Conservation (phyloP, 495 filamentous ascomycete species). For the Neurospora intermedia region DNA sequence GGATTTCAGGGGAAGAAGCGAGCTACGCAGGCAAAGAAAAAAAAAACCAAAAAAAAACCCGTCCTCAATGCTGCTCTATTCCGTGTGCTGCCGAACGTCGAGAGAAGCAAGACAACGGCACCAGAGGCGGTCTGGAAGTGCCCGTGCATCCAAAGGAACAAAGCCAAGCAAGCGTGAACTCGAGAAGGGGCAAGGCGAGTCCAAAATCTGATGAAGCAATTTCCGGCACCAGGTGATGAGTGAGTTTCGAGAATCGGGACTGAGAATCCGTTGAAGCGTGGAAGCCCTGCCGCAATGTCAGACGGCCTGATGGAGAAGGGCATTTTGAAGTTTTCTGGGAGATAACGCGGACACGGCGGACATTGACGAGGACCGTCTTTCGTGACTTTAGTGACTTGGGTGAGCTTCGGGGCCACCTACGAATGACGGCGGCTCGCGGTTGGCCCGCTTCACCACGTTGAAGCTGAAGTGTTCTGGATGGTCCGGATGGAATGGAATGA, state of each 20-base stretch:
- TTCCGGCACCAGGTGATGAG: background rate
- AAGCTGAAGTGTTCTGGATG: background rate
- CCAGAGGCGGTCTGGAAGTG: background rate
- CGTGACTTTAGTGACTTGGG: background rate
- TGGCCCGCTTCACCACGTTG: background rate
- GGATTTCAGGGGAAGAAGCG: background rate
- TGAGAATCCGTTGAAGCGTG: background rate
- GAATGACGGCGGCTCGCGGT: background rate
- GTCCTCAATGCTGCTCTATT: background rate
- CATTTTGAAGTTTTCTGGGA: background rate
- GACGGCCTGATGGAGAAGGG: background rate
- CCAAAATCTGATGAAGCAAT: background rate
- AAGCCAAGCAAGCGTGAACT: background rate
- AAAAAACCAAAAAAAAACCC: background rate
- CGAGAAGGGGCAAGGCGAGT: background rate
- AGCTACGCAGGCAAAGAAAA: background rate
- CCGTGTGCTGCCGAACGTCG: background rate
- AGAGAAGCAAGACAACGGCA: background rate
- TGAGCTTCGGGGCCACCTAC: background rate
- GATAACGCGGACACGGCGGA: background rate
- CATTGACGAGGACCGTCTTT: background rate
- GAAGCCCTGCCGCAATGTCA: background rate
- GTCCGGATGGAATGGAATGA: constrained; percentile 13
- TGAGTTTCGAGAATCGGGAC: background rate
- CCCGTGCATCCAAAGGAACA: background rate